Evolutionary conservation across 441 rosid species (phyloP).

Genomic region (Erysimum cheiri): DNA sequence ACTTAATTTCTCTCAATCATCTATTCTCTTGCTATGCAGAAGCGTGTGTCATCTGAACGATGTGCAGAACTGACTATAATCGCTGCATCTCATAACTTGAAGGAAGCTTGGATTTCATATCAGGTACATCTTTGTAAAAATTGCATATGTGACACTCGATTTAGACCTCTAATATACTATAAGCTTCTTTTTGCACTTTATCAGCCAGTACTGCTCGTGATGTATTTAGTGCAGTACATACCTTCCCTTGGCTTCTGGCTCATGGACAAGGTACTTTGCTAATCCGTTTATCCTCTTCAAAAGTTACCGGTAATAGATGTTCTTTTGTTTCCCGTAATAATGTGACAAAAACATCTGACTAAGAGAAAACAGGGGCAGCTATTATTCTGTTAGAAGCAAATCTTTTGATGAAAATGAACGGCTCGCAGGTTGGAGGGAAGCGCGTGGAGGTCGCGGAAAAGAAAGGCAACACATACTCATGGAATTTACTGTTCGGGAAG

Average conservation of each 20-base stretch:
- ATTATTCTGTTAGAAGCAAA: neutral
- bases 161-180: constrained; percentile 11
- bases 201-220: constrained; percentile 90
- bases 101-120: constrained; percentile 95
- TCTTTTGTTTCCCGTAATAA: neutral
- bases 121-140: constrained; percentile 59
- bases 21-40: constrained; percentile 51
- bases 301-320: neutral
- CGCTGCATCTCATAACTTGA: constrained; percentile 80
- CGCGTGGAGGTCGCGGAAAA: constrained; percentile 79
- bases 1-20: constrained; percentile 2
- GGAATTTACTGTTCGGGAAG: constrained; percentile 71
- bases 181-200: constrained; percentile 30
- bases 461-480: constrained; percentile 78
- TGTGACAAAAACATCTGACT: constrained; percentile 12
- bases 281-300: constrained; percentile 6
- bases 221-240: constrained; percentile 91
- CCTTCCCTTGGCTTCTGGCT: constrained; percentile 88
- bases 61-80: constrained; percentile 87
- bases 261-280: constrained; percentile 85
- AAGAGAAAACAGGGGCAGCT: neutral
- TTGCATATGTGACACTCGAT: neutral
- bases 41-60: constrained; percentile 77
- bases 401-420: constrained; percentile 1
- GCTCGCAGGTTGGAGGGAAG: constrained; percentile 69